These are phyloP conservation scores for Lophium mytilinum DNA, from an alignment of 495 filamentous ascomycete species.

Conservation along the genomic window DNA sequence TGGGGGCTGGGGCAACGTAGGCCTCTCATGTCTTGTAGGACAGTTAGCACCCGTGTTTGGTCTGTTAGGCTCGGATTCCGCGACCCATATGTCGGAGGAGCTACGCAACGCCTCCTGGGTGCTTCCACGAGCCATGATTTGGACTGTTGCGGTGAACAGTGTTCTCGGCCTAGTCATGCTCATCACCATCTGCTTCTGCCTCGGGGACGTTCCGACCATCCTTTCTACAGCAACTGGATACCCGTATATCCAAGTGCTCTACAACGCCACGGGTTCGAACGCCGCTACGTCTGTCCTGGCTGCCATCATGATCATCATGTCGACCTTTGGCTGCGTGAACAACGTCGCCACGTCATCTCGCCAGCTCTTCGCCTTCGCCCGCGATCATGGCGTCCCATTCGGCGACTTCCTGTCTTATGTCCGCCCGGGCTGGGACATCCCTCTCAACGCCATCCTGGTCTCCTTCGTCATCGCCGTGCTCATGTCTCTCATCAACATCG, in stretches of 20 bases:
- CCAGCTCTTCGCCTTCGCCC: conserved; percentile 24
- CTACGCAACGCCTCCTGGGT: conserved; percentile 22
- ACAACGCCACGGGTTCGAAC: conserved; percentile 17
- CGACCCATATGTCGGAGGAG: conserved; percentile 29
- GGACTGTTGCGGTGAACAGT: conserved; percentile 18
- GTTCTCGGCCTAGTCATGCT: conserved; percentile 25
- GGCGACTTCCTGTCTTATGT: conserved; percentile 21
- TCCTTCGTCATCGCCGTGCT: conserved; percentile 43
- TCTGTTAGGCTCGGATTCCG: conserved; percentile 28
- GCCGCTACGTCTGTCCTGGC: conserved; percentile 22
- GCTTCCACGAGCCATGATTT: conserved; percentile 24
- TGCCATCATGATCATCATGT: conserved; percentile 31
- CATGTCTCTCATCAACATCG: conserved; percentile 44
- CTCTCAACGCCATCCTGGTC: conserved; percentile 43
- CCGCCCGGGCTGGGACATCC: conserved; percentile 40
- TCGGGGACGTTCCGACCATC: conserved; percentile 19
- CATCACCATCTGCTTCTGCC: conserved; percentile 26
- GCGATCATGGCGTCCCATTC: conserved; percentile 12
- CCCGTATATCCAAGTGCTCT: conserved; percentile 29
- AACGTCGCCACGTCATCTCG: conserved; percentile 33
- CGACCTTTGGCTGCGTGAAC: conserved; percentile 37
- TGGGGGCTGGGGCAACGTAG: conserved; percentile 29
- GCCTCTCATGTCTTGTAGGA: conserved; percentile 28
- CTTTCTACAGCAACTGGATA: conserved; percentile 18
- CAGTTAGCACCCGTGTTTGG: conserved; percentile 23